Evolutionary conservation across 768 basidiomycete species (phyloP), one percentile per base, ranked within the genome.

Genomic region (Cyathus striatus): DNA sequence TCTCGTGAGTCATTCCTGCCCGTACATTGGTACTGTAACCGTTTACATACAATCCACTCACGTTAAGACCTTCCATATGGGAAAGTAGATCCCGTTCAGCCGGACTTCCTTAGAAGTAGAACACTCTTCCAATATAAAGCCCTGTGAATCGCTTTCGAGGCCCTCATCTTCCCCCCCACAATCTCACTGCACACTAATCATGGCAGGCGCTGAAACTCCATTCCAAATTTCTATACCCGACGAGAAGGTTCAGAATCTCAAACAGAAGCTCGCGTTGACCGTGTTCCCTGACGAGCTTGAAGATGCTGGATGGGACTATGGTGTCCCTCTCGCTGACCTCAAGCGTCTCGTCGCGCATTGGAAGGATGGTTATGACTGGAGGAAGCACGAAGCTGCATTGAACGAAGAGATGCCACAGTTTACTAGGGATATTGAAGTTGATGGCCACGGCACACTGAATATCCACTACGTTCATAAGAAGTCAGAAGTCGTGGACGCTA

Each of bases 401-500:
- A 82, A 84, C 49, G 55, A 57, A 2, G 66, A 70, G 35, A 47
- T 83, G 1, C 75, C 79, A 1, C 77, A 79, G 58, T 83, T 75
- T 53, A 79, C 70, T 1, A 56, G 65, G 14, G 70, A 75, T 32
- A 68, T 83, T 22, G 55, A 64, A 1, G 68, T 81, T 2, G 70
- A 70, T 9, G 66, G 63, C 3, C 71, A 70, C 43, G 76, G 69
- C 0, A 45, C 54, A 2, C 44, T 73, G 38, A 61, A 65, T 32
- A 69, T 81, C 5, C 80, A 84, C 47, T 83, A 78, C 41, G 67
- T 81, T 10, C 79, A 82, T 53, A 64, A 76, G 57, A 68, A 62
- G 55, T 80, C 79, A 50, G 26, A 47, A 6, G 49, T 63, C 0
- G 46, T 46, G 1, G 56, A 61, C n/a, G 79, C 80, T 0, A 75